phyloP scores from a whole-genome alignment of 768 basidiomycete species.

The Lentinula lateritia region DNA sequence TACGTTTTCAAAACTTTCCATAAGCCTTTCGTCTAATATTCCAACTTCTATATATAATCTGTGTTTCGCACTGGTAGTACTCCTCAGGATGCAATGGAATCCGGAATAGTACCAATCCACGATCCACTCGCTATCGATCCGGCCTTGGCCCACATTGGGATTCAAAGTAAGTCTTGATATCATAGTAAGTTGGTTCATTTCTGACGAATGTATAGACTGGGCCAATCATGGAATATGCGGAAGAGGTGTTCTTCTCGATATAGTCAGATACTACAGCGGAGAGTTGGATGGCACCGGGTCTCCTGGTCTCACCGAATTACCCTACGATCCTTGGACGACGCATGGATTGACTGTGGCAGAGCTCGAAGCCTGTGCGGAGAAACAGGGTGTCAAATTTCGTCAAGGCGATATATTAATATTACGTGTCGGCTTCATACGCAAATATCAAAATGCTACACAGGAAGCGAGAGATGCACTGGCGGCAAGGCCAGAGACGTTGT shows the following conservation, averaged over 20 bases:
- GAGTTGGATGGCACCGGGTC: slow-evolving; percentile 11
- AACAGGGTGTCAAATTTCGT: slow-evolving; percentile 53
- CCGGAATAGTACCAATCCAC: slow-evolving; percentile 40
- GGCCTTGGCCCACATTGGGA: slow-evolving; percentile 46
- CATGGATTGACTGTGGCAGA: slow-evolving; percentile 48
- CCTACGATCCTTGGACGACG: slow-evolving; percentile 61
- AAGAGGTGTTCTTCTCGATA: slow-evolving; percentile 61
- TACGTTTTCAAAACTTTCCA: slow-evolving; percentile 14
- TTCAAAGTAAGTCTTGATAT: slow-evolving; percentile 51
- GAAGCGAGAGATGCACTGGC: slow-evolving; percentile 39
- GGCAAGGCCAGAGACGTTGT: slow-evolving; percentile 48
- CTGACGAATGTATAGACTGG: slow-evolving; percentile 43
- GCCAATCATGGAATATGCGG: slow-evolving; percentile 67
- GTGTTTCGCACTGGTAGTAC: slow-evolving; percentile 25
- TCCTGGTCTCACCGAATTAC: slow-evolving; percentile 25
- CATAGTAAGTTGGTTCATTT: slow-evolving; percentile 1
- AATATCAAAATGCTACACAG: slow-evolving; percentile 37
- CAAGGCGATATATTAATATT: slow-evolving; percentile 57
- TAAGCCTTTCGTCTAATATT: no score
- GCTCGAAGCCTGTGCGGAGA: slow-evolving; percentile 51
- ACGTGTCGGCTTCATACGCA: slow-evolving; percentile 59
- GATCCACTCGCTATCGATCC: slow-evolving; percentile 46
- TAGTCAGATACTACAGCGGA: slow-evolving; percentile 48
- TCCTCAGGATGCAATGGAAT: slow-evolving; percentile 33
- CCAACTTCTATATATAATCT: not conserved